Evolutionary conservation across 768 basidiomycete genomes (phyloP), one percentile per base, ranked within the genome.

Genomic region (Astraeus odoratus): DNA sequence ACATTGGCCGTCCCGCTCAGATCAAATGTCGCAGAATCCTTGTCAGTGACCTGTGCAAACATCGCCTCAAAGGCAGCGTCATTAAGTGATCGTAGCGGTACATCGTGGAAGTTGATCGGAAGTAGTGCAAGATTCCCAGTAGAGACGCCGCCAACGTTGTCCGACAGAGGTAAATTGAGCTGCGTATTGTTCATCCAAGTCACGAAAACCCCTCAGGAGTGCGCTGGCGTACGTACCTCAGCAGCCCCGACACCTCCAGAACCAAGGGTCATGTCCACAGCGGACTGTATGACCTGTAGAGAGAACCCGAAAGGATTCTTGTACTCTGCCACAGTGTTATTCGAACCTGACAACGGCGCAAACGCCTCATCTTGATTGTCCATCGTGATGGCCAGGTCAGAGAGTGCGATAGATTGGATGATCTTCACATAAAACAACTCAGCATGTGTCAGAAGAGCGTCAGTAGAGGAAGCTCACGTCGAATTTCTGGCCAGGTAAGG

Each of bases 231-330:
- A 47, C 68, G 44, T 57, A 83, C 80, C 60, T 72, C 61, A 23
- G 81, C 81, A 29, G 76, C 69, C 46, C 78, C 64, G 22, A 66
- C 57, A 4, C 80, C 78, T 18, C 67, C 66, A 5, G 63, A 63
- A 15, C 63, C 67, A 37, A 87, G 60, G 38, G 68, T 68, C 50
- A 86, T 74, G 19, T 73, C 71, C 54, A 84, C 70, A 1, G 72
- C 70, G 2, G 77, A 66, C 50, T 75, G 68, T 9, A 78, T 59
- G 19, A 83, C 80, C 54, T 85, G 81, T 43, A 86, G 58, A 9
- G 79, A 76, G 64, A 87, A 87, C 3, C 84, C 84, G 57, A 86
- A 86, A 1, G 85, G 84, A 61, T 86, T 87, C 60, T 75, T 76
- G 59, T 82, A 83, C 50, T 70, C 64, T 13, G 78, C 80, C 3